Base-by-base conservation (phyloP, 768 basidiomycete species). In the Termitomyces sp. region DNA sequence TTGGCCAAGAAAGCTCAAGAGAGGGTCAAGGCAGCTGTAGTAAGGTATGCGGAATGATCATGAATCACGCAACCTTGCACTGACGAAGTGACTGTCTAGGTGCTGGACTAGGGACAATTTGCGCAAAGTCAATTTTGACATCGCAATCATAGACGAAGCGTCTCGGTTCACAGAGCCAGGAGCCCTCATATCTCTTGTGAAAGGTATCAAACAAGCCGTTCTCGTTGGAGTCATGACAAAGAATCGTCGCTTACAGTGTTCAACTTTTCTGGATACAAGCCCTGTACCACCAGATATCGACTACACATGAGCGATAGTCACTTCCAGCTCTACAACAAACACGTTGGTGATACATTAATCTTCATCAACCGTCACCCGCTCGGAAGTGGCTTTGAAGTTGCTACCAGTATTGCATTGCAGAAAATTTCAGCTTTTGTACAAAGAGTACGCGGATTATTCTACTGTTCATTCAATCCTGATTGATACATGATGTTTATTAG, bases 141-240 rank as follows among this genome's bases (percentile, higher is more conserved):
- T 82, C 21, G 84, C 81, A 0, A 70, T 88, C 44, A 84, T 88
- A 41, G 87, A 89, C 63, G 85, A 88, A 61, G 86, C 86, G 0
- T 87, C 85, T 0, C 86, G 87, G 64, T 80, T 88, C 9, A 87
- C 85, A 0, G 87, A 89, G 60, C 82, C 85, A 2, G 78, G 77
- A 49, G 80, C 85, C 0, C 71, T 88, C 35, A 86, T 88, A 32
- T 85, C 87, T 0, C 72, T 89, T 4, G 84, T 86, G 10, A 88
- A 88, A 64, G 86, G 84, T 3, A 78, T 82, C 44, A 68, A 70
- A 47, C 71, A 77, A 47, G 85, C 82, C 0, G 77, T 87, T 5
- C 70, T 89, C 12, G 86, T 88, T 4, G 87, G 87, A 72, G 84
- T 16, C 21, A n/a, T 47, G 8, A 27, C 25, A 14, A 32, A 10